Evolutionary conservation across 495 filamentous ascomycete genomes (phyloP).

Genomic region (Penicillium atrosanguineum): DNA sequence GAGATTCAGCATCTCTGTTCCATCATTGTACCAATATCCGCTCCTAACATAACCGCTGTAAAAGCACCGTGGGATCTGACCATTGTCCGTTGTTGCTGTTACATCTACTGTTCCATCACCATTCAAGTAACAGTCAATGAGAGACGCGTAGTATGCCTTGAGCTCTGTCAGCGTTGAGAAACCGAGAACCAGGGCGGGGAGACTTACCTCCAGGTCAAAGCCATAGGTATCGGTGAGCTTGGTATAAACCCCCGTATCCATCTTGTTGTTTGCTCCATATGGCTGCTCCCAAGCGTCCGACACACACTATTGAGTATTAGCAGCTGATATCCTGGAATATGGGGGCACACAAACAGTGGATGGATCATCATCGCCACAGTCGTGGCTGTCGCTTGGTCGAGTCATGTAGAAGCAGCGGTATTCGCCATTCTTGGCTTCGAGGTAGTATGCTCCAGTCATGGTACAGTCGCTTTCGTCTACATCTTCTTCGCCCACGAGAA

Average conservation of each 20-base stretch:
- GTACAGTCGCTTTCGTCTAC: not conserved
- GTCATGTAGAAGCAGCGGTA: conserved; percentile 8
- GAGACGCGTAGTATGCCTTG: conserved; percentile 1
- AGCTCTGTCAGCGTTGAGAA: not conserved
- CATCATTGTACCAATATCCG: conserved; percentile 7
- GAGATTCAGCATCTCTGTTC: not conserved
- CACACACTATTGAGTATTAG: not conserved
- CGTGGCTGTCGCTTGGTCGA: not conserved
- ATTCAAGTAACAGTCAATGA: conserved; percentile 3
- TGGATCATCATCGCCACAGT: not conserved
- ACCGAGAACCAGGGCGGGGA: not conserved
- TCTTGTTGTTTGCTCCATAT: conserved; percentile 1
- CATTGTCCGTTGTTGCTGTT: not conserved
- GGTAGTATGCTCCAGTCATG: conserved; percentile 6
- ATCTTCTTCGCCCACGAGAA: no score
- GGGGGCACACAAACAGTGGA: not conserved
- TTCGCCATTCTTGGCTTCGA: conserved; percentile 1
- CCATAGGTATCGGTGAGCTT: conserved; percentile 4
- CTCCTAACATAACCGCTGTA: conserved; percentile 1
- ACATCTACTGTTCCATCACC: not conserved
- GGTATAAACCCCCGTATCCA: not conserved
- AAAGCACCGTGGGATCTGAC: conserved; percentile 1
- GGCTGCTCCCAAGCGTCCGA: conserved; percentile 2
- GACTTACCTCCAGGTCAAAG: conserved; percentile 4
- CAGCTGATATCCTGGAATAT: not conserved